Evolutionary conservation across 345 rosid genomes (phyloP).

Genomic region (Syzygium aqueum): DNA sequence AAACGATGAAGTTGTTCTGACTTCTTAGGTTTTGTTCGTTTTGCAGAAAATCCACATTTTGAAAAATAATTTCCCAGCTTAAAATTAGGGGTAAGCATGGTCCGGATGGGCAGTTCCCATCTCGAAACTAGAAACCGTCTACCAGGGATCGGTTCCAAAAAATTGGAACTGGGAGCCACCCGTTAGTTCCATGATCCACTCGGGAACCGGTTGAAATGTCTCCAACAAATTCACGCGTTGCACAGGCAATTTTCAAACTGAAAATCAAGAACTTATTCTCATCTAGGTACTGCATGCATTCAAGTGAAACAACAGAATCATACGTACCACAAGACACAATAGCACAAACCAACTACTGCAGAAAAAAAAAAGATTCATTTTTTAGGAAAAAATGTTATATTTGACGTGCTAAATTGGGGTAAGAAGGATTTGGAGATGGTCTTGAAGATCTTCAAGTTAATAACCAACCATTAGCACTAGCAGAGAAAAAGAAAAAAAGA

Average conservation of each 20-base stretch:
- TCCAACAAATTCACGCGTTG: no score
- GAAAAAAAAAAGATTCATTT: not conserved
- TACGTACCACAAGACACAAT: not conserved
- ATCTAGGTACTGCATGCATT: conserved; percentile 76
- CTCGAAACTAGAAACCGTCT: no score
- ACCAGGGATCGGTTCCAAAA: no score
- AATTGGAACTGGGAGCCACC: no score
- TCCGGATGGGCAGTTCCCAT: no score
- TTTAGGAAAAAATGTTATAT: not conserved
- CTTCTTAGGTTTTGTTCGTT: not conserved
- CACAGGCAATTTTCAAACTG: no score
- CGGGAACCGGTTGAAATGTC: no score
- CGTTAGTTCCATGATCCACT: no score
- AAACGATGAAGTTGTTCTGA: not conserved
- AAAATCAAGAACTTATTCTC: conserved; percentile 62
- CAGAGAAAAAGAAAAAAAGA: not conserved
- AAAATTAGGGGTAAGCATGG: no score
- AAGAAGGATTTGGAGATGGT: not conserved
- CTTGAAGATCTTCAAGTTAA: not conserved
- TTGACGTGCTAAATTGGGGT: not conserved
- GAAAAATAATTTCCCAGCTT: no score
- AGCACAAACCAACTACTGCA: not conserved
- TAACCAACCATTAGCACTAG: not conserved
- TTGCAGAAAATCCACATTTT: no score
- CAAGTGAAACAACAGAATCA: not conserved